phyloP scores from a whole-genome alignment of 108 stramenopile species.

The Aurantiochytrium sp. region DNA sequence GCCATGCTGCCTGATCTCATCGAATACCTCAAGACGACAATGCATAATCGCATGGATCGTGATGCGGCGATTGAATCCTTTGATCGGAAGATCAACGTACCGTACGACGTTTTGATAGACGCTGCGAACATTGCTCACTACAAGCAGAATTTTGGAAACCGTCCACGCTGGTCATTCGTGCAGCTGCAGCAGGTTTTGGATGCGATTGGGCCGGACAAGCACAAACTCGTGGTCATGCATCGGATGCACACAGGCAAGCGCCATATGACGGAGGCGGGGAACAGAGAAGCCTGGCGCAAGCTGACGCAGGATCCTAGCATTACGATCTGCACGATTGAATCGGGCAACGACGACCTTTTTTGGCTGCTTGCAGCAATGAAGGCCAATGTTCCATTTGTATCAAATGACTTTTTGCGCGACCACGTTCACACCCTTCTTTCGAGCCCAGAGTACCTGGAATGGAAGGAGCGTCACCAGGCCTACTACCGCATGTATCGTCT shows the following conservation, averaged over 20 bases:
- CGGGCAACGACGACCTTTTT: constrained; percentile 98
- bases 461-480: constrained; percentile 88
- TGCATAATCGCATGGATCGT: background rate
- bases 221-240: constrained; percentile 50
- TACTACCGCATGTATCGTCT: background rate
- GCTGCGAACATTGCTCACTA: constrained; percentile 96
- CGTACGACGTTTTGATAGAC: constrained; percentile 66
- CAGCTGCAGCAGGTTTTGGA: constrained; percentile 80
- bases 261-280: background rate
- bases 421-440: constrained; percentile 93
- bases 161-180: constrained; percentile 57
- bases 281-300: background rate
- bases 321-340: constrained; percentile 57
- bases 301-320: background rate
- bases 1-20: background rate
- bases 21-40: background rate
- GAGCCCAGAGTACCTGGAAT: constrained; percentile 72
- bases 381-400: constrained; percentile 59
- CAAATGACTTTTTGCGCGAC: constrained; percentile 98
- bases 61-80: no score
- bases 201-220: constrained; percentile 47
- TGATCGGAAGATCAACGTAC: no score
- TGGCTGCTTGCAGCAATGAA: constrained; percentile 86
- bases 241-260: background rate
- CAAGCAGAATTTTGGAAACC: constrained; percentile 65